These are phyloP conservation scores for Phtheirospermum japonicum DNA, from an alignment of 257 asterid genomes.

Conservation along the genomic window DNA sequence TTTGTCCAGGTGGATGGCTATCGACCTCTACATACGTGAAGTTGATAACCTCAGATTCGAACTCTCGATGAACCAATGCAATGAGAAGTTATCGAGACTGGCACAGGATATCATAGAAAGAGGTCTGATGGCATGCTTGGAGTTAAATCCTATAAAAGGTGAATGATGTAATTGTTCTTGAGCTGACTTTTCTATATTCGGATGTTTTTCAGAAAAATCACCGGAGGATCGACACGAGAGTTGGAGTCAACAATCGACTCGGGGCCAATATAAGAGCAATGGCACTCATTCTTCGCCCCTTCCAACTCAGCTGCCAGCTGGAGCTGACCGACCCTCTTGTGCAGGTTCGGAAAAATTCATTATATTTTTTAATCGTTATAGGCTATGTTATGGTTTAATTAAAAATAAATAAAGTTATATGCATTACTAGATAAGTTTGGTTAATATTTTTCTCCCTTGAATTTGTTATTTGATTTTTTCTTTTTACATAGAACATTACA, in stretches of 20 bases:
- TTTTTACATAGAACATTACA: conserved; percentile 6
- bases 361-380: no score
- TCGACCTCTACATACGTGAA: conserved; percentile 85
- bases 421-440: no score
- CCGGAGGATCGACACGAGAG: conserved; percentile 54
- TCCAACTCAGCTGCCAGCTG: conserved; percentile 86
- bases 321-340: conserved; percentile 92
- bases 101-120: conserved; percentile 77
- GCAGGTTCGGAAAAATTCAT: conserved; percentile 52
- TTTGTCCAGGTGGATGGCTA: conserved; percentile 97
- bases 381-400: background rate
- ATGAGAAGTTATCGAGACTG: conserved; percentile 49
- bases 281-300: conserved; percentile 55
- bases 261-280: conserved; percentile 58
- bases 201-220: conserved; percentile 47
- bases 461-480: conserved; percentile 2
- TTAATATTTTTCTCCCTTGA: background rate
- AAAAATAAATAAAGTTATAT: no score
- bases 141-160: background rate
- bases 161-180: conserved; percentile 20
- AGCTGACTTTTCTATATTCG: conserved; percentile 21
- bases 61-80: conserved; percentile 92
- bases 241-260: conserved; percentile 46
- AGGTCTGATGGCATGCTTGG: conserved; percentile 39
- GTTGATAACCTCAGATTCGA: conserved; percentile 89